These are phyloP conservation scores for Typha latifolia DNA, from an alignment of 176 grass and related monocot genomes.

Conservation along the genomic window DNA sequence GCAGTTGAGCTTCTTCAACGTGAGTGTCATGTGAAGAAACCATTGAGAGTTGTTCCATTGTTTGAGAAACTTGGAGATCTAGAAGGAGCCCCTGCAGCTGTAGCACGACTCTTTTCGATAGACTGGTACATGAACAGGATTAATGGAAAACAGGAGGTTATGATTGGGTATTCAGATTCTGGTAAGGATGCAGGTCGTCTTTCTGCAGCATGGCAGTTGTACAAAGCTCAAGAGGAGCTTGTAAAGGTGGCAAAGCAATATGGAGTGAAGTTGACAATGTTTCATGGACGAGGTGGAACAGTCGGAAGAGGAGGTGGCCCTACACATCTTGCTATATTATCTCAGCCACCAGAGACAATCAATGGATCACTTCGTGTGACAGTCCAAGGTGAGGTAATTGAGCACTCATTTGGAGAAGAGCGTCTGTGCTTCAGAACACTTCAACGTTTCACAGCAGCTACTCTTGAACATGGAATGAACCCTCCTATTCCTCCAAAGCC, in stretches of 20 bases:
- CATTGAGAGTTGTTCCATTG: slow-evolving; percentile 74
- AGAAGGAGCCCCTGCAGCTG: slow-evolving; percentile 62
- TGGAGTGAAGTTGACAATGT: slow-evolving; percentile 91
- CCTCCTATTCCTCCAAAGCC: slow-evolving; percentile 75
- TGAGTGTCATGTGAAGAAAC: slow-evolving; percentile 80
- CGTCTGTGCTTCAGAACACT: slow-evolving; percentile 94
- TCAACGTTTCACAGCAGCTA: slow-evolving; percentile 91
- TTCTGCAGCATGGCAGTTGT: slow-evolving; percentile 86
- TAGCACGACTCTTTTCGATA: slow-evolving; percentile 65
- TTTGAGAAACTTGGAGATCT: slow-evolving; percentile 95
- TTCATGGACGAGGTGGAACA: slow-evolving; percentile 85
- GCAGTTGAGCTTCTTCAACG: slow-evolving; percentile 87
- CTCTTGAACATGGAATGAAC: slow-evolving; percentile 92
- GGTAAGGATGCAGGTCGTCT: slow-evolving; percentile 91
- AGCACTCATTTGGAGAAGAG: slow-evolving; percentile 93
- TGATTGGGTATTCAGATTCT: slow-evolving; percentile 97
- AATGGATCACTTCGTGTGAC: slow-evolving; percentile 91
- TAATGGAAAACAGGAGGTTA: slow-evolving; percentile 85
- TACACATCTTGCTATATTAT: slow-evolving; percentile 91
- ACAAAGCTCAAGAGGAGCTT: slow-evolving; percentile 85
- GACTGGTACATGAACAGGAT: slow-evolving; percentile 91
- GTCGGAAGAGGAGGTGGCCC: slow-evolving; percentile 94
- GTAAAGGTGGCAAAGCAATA: slow-evolving; percentile 70
- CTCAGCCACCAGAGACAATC: slow-evolving; percentile 87
- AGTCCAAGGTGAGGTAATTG: slow-evolving; percentile 95